A percentile compares a stretch with the other conserved stretches of the same genome.
Evolutionary conservation across 306 rosid species (phyloP).

Genomic region (Mimosa pudica): DNA sequence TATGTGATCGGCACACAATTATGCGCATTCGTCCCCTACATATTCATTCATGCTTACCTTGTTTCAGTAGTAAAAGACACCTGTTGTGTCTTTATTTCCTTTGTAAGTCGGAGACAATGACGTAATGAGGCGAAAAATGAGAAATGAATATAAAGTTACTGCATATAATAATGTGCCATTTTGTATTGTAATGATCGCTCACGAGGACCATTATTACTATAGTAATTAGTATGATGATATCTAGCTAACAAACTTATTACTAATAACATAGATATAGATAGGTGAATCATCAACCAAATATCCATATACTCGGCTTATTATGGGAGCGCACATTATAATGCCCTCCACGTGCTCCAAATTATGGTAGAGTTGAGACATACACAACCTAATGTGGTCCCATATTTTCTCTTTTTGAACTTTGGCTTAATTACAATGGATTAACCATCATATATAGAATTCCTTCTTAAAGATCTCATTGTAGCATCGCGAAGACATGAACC

Average conservation of each 20-base stretch:
- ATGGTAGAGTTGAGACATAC: not conserved
- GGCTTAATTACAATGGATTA: not conserved
- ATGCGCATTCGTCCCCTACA: not conserved
- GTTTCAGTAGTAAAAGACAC: not conserved
- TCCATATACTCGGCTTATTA: conserved; percentile 4
- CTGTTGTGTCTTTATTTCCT: not conserved
- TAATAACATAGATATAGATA: not conserved
- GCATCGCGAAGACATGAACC: no score
- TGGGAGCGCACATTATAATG: not conserved
- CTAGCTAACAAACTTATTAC: not conserved
- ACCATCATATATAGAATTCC: not conserved
- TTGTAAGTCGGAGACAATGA: not conserved
- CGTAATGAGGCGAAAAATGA: not conserved
- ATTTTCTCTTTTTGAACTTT: not conserved
- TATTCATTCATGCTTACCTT: not conserved
- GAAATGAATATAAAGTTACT: not conserved
- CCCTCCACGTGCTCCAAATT: not conserved
- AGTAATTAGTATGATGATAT: not conserved
- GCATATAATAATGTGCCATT: not conserved
- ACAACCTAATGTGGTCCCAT: not conserved
- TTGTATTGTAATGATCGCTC: not conserved
- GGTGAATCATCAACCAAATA: not conserved
- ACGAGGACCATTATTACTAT: not conserved
- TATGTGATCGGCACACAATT: not conserved
- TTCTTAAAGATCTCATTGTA: no score